These are phyloP conservation scores for Phaffia tasmanica DNA, from an alignment of 768 basidiomycete species.

Conservation along the genomic window DNA sequence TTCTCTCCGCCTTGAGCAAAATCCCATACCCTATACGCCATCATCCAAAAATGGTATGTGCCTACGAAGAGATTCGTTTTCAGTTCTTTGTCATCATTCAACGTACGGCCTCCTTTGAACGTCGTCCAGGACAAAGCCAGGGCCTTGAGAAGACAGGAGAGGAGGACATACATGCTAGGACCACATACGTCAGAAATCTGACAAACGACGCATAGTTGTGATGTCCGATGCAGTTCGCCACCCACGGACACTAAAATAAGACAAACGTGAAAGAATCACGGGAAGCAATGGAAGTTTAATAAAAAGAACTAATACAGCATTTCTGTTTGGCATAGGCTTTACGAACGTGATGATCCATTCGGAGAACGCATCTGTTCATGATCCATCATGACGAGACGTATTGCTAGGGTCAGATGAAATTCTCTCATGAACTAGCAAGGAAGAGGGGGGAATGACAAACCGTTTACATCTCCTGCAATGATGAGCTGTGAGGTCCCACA, in stretches of 20 bases:
- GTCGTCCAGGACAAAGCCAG: no score
- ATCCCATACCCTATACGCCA: conserved; percentile 17
- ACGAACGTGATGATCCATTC: conserved; percentile 55
- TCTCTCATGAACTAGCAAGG: background rate
- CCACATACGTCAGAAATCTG: conserved; percentile 85
- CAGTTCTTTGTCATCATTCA: background rate
- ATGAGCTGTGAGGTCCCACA: conserved; percentile 47
- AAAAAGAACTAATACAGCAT: conserved; percentile 4
- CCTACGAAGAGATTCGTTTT: background rate
- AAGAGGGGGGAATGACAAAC: conserved; percentile 40
- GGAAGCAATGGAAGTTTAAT: conserved; percentile 26
- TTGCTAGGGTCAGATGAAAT: background rate
- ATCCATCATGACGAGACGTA: background rate
- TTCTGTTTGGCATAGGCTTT: no score
- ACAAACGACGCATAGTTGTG: conserved; percentile 68
- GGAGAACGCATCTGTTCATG: conserved; percentile 57
- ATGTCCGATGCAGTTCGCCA: conserved; percentile 81
- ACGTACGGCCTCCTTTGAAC: background rate
- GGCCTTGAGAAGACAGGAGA: background rate
- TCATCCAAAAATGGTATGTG: conserved; percentile 6
- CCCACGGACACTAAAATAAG: conserved; percentile 37
- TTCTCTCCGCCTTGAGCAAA: conserved; percentile 16
- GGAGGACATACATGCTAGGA: conserved; percentile 53
- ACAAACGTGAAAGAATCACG: conserved; percentile 22
- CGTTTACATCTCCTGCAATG: conserved; percentile 81